Percentiles rank a stretch among this genome's conserved stretches.
These are phyloP conservation scores for Cyclotella kingstonii DNA, from an alignment of 108 stramenopile species.

Conservation along the genomic window DNA sequence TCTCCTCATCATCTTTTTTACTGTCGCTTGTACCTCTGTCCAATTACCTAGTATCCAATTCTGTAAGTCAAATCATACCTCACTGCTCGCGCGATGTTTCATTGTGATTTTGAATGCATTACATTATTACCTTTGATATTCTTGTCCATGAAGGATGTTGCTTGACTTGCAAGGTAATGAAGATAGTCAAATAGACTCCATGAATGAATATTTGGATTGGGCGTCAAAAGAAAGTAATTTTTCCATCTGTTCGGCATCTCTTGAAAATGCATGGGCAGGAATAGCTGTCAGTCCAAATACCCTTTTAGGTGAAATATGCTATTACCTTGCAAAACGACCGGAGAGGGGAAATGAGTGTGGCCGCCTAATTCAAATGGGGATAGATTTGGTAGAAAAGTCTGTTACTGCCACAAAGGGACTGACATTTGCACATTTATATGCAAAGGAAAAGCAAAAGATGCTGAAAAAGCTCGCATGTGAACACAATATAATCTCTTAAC, in stretches of 20 bases:
- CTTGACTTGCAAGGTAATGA: slow-evolving; percentile 46
- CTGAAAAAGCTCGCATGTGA: slow-evolving; percentile 13
- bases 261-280: slow-evolving; percentile 28
- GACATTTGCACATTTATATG: slow-evolving; percentile 26
- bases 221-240: slow-evolving; percentile 49
- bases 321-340: slow-evolving; percentile 24
- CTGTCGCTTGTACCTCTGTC: too few species aligned
- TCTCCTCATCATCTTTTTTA: not conserved
- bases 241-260: not conserved
- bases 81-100: not conserved
- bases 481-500: too few species aligned
- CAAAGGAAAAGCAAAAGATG: slow-evolving; percentile 15
- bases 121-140: not conserved
- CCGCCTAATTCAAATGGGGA: slow-evolving; percentile 18
- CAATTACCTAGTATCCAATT: not conserved
- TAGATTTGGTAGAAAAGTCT: slow-evolving; percentile 21
- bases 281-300: slow-evolving; percentile 30
- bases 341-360: slow-evolving; percentile 6
- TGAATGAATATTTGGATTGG: slow-evolving; percentile 58
- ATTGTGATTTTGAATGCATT: not conserved
- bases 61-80: too few species aligned
- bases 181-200: slow-evolving; percentile 17
- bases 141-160: slow-evolving; percentile 11
- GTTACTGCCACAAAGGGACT: slow-evolving; percentile 6
- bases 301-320: slow-evolving; percentile 30